Evolutionary conservation across 2,329 filamentous ascomycete genomes (phyloP), one percentile per base, ranked within the genome.

Genomic region (Lasiodiplodia sp.): DNA sequence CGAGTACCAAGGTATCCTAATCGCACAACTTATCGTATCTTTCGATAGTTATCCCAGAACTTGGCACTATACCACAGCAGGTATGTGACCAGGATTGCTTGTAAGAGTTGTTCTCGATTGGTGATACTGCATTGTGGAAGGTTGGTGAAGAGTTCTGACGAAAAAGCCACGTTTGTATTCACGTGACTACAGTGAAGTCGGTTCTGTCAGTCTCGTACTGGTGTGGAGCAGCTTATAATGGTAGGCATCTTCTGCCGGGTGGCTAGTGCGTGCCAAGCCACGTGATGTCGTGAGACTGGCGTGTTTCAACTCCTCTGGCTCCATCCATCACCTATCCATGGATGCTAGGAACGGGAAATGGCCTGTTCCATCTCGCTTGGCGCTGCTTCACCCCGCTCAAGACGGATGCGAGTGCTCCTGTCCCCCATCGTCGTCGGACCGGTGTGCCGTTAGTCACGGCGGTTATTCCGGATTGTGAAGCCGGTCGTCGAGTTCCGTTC

Each of bases 251-350:
- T 18, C 34, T 21, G n/a, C 31, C 8, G 11, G 55, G 2, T 12
- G 11, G 11, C 10, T 4, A 28, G 4, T 23, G 28, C 12, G 40
- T 52, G 37, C 51, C 60, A 64, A 52, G 47, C 44, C 60, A 64
- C 60, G 60, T 64, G 60, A 64, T 25, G 28, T 37, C 44, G 60
- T 38, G 60, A 52, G 44, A 52, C 47, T 52, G 60, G 60, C 28
- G 47, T 23, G 60, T 64, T 64, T 64, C 60, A 21, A 10, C 38
- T 21, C 16, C 2, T 34, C 18, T 23, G 44, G 25, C 23, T 64
- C 60, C 44, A 52, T 52, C 44, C 51, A 52, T 64, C 44, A 49
- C 16, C 38, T 6, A 10, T 2, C 40, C 8, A 34, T 34, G 3
- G 14, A 18, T 18, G 7, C 34, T 38, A 31, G 37, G 23, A 34